Evolutionary conservation across 2,329 filamentous ascomycete genomes (phyloP), one percentile per base, ranked within the genome.

Genomic region (Penicillium sp.): DNA sequence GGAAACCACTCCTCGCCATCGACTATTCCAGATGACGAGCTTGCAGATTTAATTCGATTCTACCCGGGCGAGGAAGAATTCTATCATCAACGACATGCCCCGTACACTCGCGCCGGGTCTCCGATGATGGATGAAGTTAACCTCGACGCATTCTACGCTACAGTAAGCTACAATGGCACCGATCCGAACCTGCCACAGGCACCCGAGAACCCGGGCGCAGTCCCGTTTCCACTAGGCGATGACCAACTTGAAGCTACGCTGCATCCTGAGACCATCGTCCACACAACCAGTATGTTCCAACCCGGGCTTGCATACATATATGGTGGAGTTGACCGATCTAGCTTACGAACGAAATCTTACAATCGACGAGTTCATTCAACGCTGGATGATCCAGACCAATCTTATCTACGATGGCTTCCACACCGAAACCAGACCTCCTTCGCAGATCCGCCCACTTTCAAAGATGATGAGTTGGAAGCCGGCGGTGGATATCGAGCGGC

Each of bases 351-450:
- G 68, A 13, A 75, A 75, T 44, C 59, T 74, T 35, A 72, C 67
- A 3, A 64, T 75, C 42, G 70, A 73, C n/a, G 69, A 74, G 53
- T 75, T 75, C 48, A 72, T 75, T 35, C 57, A 66, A 30, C 70
- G 71, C 16, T 75, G 73, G 73, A 59, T 73, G 24, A 53, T 64
- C n/a, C 63, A 68, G 24, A 66, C 66, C 4, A 54, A 56, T 44
- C 25, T 51, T 6, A 40, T 60, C 11, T 53, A 51, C 43, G 39
- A 50, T 42, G 51, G 41, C 38, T 56, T 53, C 58, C 51, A 62
- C 53, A 43, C 61, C 24, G 27, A 62, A 57, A 44, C 51, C 57
- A 38, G 60, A 58, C 22, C 58, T 36, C 39, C 53, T 48, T 27
- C 60, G 18, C 27, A 58, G 24, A 62, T 66, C 13, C 57, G 62